A percentile compares a stretch with the other conserved stretches of the same genome.
phyloP scores from a whole-genome alignment of 805 yeast species.

The Yarrowia yakushimensis region DNA sequence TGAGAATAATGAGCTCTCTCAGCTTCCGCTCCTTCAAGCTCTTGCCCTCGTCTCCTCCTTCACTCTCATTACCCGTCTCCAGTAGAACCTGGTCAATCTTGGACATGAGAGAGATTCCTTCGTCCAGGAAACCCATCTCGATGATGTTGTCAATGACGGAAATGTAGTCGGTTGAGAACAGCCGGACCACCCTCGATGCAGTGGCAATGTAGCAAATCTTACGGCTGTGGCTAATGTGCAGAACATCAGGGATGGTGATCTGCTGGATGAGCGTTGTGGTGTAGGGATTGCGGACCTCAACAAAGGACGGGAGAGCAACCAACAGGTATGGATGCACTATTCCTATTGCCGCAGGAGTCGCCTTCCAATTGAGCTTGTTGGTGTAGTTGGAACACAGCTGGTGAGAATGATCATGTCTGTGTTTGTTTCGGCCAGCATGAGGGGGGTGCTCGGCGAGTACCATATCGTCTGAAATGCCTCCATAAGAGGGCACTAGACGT shows the following conservation, averaged over 20 bases:
- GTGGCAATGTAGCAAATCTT: slow-evolving; percentile 38
- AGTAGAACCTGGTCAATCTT: slow-evolving; percentile 35
- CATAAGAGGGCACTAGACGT: slow-evolving; percentile 13
- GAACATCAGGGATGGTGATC: slow-evolving; percentile 33
- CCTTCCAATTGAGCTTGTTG: slow-evolving; percentile 22
- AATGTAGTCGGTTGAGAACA: slow-evolving; percentile 35
- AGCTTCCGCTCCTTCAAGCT: slow-evolving; percentile 39
- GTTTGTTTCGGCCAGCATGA: not conserved
- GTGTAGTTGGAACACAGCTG: slow-evolving; percentile 19
- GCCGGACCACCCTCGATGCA: slow-evolving; percentile 34
- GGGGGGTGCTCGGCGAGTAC: slow-evolving; percentile 4
- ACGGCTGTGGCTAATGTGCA: slow-evolving; percentile 30
- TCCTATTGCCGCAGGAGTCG: not conserved
- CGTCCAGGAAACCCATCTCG: slow-evolving; percentile 37
- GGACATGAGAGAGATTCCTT: slow-evolving; percentile 46
- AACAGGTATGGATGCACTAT: slow-evolving; percentile 42
- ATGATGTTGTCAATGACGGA: slow-evolving; percentile 40
- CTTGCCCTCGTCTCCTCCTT: not conserved
- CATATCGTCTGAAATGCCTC: slow-evolving; percentile 14
- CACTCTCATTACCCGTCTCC: not conserved
- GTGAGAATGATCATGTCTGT: not conserved
- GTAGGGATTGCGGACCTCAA: slow-evolving; percentile 43
- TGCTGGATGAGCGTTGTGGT: slow-evolving; percentile 41
- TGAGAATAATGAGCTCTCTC: slow-evolving; percentile 45
- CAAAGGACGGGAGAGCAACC: slow-evolving; percentile 32